These are phyloP conservation scores for Fusarium euwallaceae DNA, from an alignment of 2,329 filamentous ascomycete genomes.

Conservation along the genomic window DNA sequence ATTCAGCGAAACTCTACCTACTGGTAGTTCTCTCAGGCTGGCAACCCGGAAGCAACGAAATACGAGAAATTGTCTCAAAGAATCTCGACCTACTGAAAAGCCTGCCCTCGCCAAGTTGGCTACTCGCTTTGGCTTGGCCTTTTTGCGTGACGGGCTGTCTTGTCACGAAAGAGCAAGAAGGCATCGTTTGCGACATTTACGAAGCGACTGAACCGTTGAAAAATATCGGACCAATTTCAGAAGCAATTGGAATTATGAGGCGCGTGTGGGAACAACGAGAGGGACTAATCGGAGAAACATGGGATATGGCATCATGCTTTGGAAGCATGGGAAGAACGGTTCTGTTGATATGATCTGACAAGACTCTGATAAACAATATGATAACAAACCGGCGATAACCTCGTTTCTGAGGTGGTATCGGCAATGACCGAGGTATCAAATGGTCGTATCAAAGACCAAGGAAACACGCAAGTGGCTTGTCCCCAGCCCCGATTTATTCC, in stretches of 20 bases:
- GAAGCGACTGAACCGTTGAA: background rate
- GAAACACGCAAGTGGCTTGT: conserved; percentile 2
- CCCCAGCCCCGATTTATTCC: conserved; percentile 13
- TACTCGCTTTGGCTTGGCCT: conserved; percentile 16
- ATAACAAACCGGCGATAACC: background rate
- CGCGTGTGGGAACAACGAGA: conserved; percentile 8
- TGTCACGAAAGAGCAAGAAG: background rate
- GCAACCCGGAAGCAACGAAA: background rate
- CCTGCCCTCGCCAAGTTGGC: background rate
- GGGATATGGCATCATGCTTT: conserved; percentile 52
- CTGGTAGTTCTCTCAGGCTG: conserved; percentile 14
- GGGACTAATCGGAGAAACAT: background rate
- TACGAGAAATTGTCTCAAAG: background rate
- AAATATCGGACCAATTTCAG: conserved; percentile 3
- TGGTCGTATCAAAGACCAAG: background rate
- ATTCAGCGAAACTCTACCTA: background rate
- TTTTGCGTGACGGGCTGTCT: conserved; percentile 23
- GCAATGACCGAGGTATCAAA: background rate
- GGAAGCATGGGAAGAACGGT: background rate
- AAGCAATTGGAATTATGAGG: conserved; percentile 8
- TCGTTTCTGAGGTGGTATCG: background rate
- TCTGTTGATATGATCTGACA: background rate
- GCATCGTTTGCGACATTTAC: background rate
- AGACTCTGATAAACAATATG: background rate
- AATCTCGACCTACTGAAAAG: background rate